Base-by-base conservation (phyloP, 257 asterid genomes). In the Mentha longifolia region DNA sequence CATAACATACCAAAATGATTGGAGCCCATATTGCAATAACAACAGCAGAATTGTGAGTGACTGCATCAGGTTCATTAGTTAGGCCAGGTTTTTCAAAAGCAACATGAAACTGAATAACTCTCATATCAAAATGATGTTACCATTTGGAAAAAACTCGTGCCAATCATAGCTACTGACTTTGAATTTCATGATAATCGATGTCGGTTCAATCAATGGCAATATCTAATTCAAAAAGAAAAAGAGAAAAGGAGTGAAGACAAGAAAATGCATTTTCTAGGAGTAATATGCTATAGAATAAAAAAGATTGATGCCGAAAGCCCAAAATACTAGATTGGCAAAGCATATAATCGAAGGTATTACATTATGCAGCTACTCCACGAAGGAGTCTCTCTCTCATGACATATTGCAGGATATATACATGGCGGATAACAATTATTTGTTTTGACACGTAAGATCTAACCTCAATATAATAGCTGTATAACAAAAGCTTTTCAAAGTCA, bases 11-110 rank as follows among this genome's bases (percentile, higher is more conserved):
- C 98, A 95, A 86, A 78, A 95, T 33, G 56, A 90, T 70, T 28
- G 99, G 99, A 70, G 88, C 79, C 99, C 99, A 95, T 83, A 92
- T 79, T 42, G 97, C 97, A 80, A 92, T 78, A 52, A 92, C 92
- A 25, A 95, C 95, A 20, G 94, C 91, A 65, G 87, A 83, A 70
- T 95, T 95, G 82, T 87, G 80, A 52, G 91, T 82, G 73, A 76
- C 99, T 95, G 96, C 82, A 87, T 70, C 74, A 59, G 46, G 70
- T 77, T 41, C 69, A 66, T 67, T 81, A 66, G 50, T 71, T 55
- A 75, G 84, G 76, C 57, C 61, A 74, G 47, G 31, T 63, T 46
- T 54, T 65, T 67, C 22, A 17, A 66, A 46, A 54, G 65, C 54
- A 71, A 46, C 70, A 70, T 31, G 20, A 39, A 65, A 59, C 66